A percentile compares a stretch with the other conserved stretches of the same genome.
phyloP scores from a whole-genome alignment of 2,329 filamentous ascomycete species.

The Pseudogymnoascus pannorum region DNA sequence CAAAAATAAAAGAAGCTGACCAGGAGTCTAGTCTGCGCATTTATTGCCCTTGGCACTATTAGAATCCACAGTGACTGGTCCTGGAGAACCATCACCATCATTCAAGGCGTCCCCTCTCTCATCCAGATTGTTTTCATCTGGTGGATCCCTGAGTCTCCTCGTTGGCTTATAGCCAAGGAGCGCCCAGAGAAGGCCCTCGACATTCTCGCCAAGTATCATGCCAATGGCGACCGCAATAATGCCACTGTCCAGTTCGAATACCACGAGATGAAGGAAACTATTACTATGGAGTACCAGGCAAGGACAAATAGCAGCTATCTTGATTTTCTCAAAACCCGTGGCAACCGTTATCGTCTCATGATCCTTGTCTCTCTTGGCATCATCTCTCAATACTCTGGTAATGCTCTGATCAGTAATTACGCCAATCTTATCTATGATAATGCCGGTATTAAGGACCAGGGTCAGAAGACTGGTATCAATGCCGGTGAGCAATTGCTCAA shows the following conservation, averaged over 20 bases:
- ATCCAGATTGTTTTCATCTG: slow-evolving; percentile 59
- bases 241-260: slow-evolving; percentile 40
- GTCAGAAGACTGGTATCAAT: slow-evolving; percentile 26
- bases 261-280: slow-evolving; percentile 14
- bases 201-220: slow-evolving; percentile 46
- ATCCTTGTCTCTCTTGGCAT: slow-evolving; percentile 57
- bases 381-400: slow-evolving; percentile 62
- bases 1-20: slow-evolving; percentile 15
- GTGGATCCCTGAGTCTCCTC: slow-evolving; percentile 50
- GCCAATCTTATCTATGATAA: slow-evolving; percentile 54
- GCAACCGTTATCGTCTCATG: slow-evolving; percentile 57
- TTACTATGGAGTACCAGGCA: slow-evolving; percentile 29
- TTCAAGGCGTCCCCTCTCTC: slow-evolving; percentile 54
- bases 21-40: slow-evolving; percentile 44
- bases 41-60: slow-evolving; percentile 56
- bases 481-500: slow-evolving; percentile 30
- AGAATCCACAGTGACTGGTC: slow-evolving; percentile 54
- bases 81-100: slow-evolving; percentile 57
- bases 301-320: slow-evolving; percentile 45
- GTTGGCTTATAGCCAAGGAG: slow-evolving; percentile 50
- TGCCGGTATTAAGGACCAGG: slow-evolving; percentile 45
- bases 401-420: slow-evolving; percentile 61
- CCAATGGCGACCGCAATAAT: slow-evolving; percentile 41
- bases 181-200: slow-evolving; percentile 42
- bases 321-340: slow-evolving; percentile 44